phyloP scores from a whole-genome alignment of 352 stramenopile genomes.

The Plasmopara viticola region DNA sequence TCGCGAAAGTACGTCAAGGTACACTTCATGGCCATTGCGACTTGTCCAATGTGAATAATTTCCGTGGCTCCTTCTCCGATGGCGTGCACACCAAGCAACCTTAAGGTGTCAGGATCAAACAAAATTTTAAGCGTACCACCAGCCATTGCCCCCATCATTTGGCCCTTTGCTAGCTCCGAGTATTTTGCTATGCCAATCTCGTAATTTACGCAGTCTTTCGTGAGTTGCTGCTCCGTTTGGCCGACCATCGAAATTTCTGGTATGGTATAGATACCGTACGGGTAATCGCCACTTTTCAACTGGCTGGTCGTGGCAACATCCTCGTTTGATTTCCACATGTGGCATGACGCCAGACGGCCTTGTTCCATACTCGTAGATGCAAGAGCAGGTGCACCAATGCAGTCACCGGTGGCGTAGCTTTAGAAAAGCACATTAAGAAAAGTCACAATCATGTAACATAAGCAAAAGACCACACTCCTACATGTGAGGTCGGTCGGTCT shows the following conservation, averaged over 20 bases:
- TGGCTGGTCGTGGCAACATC: slow-evolving; percentile 56
- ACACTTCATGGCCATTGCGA: slow-evolving; percentile 75
- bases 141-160: slow-evolving; percentile 81
- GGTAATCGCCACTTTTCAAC: slow-evolving; percentile 75
- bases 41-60: slow-evolving; percentile 91
- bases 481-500: slow-evolving; percentile 81
- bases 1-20: slow-evolving; percentile 86
- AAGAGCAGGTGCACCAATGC: slow-evolving; percentile 80
- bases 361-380: slow-evolving; percentile 89
- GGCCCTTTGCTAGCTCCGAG: slow-evolving; percentile 83
- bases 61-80: slow-evolving; percentile 87
- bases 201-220: slow-evolving; percentile 72
- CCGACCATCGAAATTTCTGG: slow-evolving; percentile 89
- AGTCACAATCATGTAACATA: too few species aligned
- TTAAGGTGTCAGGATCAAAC: slow-evolving; percentile 73
- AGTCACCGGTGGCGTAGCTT: slow-evolving; percentile 85
- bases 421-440: slow-evolving; percentile 1
- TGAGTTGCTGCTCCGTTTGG: slow-evolving; percentile 85
- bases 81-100: slow-evolving; percentile 82
- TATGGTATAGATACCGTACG: slow-evolving; percentile 90
- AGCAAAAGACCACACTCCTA: slow-evolving; percentile 16
- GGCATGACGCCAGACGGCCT: slow-evolving; percentile 68
- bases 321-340: slow-evolving; percentile 73
- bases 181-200: slow-evolving; percentile 85
- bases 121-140: slow-evolving; percentile 86